Evolutionary conservation across 345 rosid species (phyloP), one percentile per base, ranked within the genome.

Genomic region (Microthlaspi erraticum): DNA sequence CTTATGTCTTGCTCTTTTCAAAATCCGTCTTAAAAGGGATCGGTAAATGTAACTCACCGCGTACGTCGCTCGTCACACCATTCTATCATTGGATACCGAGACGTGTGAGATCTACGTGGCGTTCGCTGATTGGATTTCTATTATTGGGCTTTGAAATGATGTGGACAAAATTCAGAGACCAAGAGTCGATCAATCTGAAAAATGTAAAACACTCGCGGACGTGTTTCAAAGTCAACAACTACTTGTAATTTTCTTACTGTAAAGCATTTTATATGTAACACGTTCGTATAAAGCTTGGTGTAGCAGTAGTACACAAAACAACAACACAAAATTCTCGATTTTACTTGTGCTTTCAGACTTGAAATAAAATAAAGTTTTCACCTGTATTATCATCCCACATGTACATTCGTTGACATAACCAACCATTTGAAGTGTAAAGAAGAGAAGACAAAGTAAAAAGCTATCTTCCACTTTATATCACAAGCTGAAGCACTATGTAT

Each of bases 391-490:
- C 9, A 13, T 45, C 23, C 20, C 49, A 7, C 10, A 7, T 3
- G 6, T 46, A 46, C 7, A 39, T 39, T 46, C 52, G 26, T 8
- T 48, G 13, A 9, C 52, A 5, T 10, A 26, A 12, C 12, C 32
- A 34, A 54, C 12, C 39, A 53, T 31, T 10, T 10, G 14, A 42
- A 43, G 36, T 2, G 49, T 16, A 16, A 38, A 6, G 29, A 66
- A 53, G 45, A 48, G 65, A 42, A 20, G 18, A 63, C 42, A 20
- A 34, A 45, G 46, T 56, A 26, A 26, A 26, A 68, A 57, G 73
- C 42, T 49, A 50, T 70, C 75, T 61, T 61, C 45, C 52, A 61
- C 61, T 51, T 62, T 71, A 71, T 72, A 63, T 33, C 63, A 63
- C 64, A 72, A 64, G 49, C 14, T 38, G 70, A 72, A 64, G 49